Evolutionary conservation across 371 early-diverging fungal species (phyloP), one percentile per base, ranked within the genome.

Genomic region (Circinella umbellata): DNA sequence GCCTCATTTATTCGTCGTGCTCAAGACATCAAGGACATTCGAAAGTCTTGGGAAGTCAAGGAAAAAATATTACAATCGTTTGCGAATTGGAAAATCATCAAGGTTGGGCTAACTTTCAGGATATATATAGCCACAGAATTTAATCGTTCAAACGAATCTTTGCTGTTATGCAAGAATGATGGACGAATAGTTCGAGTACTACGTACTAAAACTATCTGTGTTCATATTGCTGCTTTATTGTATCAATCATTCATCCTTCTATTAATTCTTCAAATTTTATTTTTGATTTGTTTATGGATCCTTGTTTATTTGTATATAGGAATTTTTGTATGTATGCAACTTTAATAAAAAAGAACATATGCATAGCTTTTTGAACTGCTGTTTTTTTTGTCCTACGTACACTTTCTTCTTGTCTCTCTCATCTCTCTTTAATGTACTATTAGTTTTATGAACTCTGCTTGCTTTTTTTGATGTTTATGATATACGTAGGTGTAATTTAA

Each of bases 1-100:
- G 98, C 96, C 3, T 96, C 97, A 46, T 99, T 99, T 76, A 94
- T 98, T 75, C 91, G 96, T 51, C 91, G 89, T 68, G 94, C 91
- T 61, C 84, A 91, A 73, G 96, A 98, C 79, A 93, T 99, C 73
- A 80, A 83, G 68, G 92, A 93, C 67, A 92, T 96, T 74, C 92
- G 94, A 79, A 83, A 59, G 82, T 92, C 57, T 85, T 97, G 63
- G 92, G 91, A 62, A 91, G 89, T 18, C 85, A 85, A 61, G 93
- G 93, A 64, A 85, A 86, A 76, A 79, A 91, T 70, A 94, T 97
- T 87, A 93, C 94, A 88, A 95, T 95, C 74, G 93, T 96, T 61
- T 90, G 91, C 78, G 96, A 96, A 90, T 93, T 96, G 68, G 99
- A 98, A 85, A 94, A 92, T 73, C 90, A 92, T 71, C 92, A 95